phyloP scores from a whole-genome alignment of 805 yeast species.

The Starmerella bacillaris region DNA sequence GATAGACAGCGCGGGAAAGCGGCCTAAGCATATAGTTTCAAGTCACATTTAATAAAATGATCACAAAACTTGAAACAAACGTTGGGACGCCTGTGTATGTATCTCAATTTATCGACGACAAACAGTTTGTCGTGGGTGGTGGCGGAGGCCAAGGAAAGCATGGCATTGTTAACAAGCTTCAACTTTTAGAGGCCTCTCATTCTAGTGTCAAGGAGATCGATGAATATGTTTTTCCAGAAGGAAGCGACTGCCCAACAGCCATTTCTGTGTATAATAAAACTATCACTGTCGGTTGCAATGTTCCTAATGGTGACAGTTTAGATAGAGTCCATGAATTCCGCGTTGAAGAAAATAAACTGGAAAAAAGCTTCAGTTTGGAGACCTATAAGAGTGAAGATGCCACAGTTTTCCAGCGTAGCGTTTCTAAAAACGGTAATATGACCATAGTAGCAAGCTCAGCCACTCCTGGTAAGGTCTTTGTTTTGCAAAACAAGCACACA shows the following conservation, averaged over 20 bases:
- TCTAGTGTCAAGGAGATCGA: constrained; percentile 1
- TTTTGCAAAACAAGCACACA: no score
- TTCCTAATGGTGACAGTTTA: constrained; percentile 30
- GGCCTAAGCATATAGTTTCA: no score
- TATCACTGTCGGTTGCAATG: constrained; percentile 11
- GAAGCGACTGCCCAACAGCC: constrained; percentile 78
- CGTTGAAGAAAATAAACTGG: constrained; percentile 2
- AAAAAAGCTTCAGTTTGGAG: background rate
- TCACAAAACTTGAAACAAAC: background rate
- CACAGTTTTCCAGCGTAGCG: constrained; percentile 11
- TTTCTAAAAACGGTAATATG: constrained; percentile 2
- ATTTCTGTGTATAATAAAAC: constrained; percentile 38
- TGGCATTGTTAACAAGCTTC: constrained; percentile 68
- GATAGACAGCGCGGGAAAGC: no score
- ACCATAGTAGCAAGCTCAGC: no score
- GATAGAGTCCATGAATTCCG: constrained; percentile 38
- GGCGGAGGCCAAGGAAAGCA: constrained; percentile 93
- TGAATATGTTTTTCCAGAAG: constrained; percentile 16
- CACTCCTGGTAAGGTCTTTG: no score
- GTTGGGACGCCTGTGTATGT: constrained; percentile 50
- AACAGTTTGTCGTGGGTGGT: constrained; percentile 56
- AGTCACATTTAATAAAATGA: no score
- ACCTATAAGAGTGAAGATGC: constrained; percentile 6
- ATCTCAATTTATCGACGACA: constrained; percentile 46
- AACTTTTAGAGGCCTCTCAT: constrained; percentile 10